phyloP scores from a whole-genome alignment of 2,329 filamentous ascomycete genomes.

The Pseudogymnoascus pannorum region DNA sequence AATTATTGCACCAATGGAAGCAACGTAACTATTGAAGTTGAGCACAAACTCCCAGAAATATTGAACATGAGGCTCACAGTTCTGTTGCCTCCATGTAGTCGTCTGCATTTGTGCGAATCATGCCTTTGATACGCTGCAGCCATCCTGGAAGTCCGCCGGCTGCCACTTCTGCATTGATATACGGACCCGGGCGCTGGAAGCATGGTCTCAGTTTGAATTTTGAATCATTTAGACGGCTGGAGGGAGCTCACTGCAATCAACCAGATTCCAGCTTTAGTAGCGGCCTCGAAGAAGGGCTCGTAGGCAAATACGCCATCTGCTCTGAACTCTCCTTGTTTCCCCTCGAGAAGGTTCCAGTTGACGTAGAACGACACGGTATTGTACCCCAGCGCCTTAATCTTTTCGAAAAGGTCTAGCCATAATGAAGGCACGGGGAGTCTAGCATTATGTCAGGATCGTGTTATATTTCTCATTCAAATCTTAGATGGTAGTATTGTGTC shows the following conservation, averaged over 20 bases:
- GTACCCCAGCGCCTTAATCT: slow-evolving; percentile 73
- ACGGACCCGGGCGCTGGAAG: slow-evolving; percentile 51
- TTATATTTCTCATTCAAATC: background rate
- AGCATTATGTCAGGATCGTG: background rate
- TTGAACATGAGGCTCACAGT: slow-evolving; percentile 26
- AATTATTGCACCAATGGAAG: slow-evolving; percentile 54
- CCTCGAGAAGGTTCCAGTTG: slow-evolving; percentile 70
- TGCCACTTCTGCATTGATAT: slow-evolving; percentile 68
- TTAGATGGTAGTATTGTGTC: background rate
- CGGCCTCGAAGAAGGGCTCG: slow-evolving; percentile 68
- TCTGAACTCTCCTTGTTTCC: slow-evolving; percentile 58
- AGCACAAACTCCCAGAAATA: background rate
- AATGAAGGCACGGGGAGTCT: slow-evolving; percentile 51
- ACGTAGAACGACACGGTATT: slow-evolving; percentile 73
- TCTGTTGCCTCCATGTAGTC: slow-evolving; percentile 58
- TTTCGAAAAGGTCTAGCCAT: slow-evolving; percentile 70
- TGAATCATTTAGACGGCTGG: slow-evolving; percentile 6
- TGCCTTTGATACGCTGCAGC: slow-evolving; percentile 57
- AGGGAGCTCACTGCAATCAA: slow-evolving; percentile 46
- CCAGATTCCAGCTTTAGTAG: slow-evolving; percentile 64
- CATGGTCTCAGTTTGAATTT: background rate
- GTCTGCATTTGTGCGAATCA: slow-evolving; percentile 51
- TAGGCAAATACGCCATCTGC: slow-evolving; percentile 65
- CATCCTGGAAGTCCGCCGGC: slow-evolving; percentile 75
- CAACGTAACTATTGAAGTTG: slow-evolving; percentile 43